These are phyloP conservation scores for Plantago coronopus DNA, from an alignment of 305 asterid species.

Conservation along the genomic window DNA sequence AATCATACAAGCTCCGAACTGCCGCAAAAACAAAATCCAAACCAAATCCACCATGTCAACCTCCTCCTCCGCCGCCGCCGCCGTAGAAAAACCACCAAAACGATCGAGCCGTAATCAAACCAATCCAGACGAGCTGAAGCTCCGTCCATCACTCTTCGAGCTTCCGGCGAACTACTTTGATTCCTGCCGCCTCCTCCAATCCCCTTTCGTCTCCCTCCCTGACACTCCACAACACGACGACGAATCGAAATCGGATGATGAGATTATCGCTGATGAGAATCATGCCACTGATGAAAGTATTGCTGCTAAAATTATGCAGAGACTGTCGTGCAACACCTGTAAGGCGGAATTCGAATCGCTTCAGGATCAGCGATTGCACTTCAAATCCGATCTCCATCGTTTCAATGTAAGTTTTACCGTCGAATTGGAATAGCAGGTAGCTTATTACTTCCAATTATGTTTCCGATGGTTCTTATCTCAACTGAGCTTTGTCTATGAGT, in stretches of 20 bases:
- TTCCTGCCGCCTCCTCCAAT: constrained; percentile 64
- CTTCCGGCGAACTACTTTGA: constrained; percentile 53
- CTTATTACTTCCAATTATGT: no score
- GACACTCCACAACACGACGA: constrained; percentile 26
- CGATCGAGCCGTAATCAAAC: no score
- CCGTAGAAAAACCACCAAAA: no score
- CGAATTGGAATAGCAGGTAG: no score
- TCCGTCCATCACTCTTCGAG: constrained; percentile 64
- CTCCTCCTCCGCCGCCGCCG: no score
- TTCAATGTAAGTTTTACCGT: constrained; percentile 45
- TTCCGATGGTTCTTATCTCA: no score
- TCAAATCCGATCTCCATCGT: constrained; percentile 90
- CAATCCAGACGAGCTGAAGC: constrained; percentile 28
- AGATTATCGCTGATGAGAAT: not conserved
- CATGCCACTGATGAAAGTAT: not conserved
- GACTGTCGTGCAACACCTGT: constrained; percentile 91
- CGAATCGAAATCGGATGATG: constrained; percentile 26
- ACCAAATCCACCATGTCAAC: no score
- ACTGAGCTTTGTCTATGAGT: no score
- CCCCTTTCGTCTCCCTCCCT: constrained; percentile 39
- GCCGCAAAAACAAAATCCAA: no score
- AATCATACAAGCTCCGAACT: no score
- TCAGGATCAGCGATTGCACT: constrained; percentile 78
- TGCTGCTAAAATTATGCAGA: constrained; percentile 39
- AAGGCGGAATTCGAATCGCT: constrained; percentile 88